These are phyloP conservation scores for Vanrija sp. DNA, from an alignment of 1,284 basidiomycete genomes.

Conservation along the genomic window DNA sequence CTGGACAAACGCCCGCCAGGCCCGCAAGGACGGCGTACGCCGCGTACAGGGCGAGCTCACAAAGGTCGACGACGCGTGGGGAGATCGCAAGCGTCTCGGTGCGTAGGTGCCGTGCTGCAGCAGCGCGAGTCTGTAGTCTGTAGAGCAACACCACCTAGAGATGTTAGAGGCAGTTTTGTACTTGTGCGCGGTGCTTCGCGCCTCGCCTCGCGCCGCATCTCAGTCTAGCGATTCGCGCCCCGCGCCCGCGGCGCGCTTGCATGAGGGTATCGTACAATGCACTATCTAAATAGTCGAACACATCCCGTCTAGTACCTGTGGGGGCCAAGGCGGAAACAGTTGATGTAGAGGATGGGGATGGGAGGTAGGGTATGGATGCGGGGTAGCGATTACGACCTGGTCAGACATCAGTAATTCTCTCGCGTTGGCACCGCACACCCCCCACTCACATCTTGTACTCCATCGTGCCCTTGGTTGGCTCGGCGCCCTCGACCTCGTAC, in stretches of 20 bases:
- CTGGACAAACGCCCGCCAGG: constrained; percentile 49
- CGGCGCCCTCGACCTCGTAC: constrained; percentile 58
- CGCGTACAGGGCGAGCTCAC: constrained; percentile 50
- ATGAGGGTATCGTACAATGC: constrained; percentile 24
- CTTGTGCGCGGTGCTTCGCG: background rate
- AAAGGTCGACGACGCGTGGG: constrained; percentile 49
- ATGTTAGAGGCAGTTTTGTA: no score
- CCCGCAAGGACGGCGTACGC: constrained; percentile 51
- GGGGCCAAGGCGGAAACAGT: background rate
- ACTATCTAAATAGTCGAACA: constrained; percentile 12
- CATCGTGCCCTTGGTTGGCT: constrained; percentile 43
- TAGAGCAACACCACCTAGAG: no score
- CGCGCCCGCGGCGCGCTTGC: background rate
- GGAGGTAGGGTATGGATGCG: background rate
- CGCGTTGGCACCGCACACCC: background rate
- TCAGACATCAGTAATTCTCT: constrained; percentile 31
- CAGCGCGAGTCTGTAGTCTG: no score
- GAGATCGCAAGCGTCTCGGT: constrained; percentile 43
- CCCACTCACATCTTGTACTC: constrained; percentile 52
- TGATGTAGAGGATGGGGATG: background rate
- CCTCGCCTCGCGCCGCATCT: background rate
- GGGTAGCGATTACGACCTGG: constrained; percentile 33
- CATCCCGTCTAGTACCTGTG: constrained; percentile 26
- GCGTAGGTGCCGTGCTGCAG: constrained; percentile 7
- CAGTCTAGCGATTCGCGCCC: background rate